Evolutionary conservation across 768 basidiomycete genomes (phyloP), one percentile per base, ranked within the genome.

Genomic region (Guyanaporus albipodus): DNA sequence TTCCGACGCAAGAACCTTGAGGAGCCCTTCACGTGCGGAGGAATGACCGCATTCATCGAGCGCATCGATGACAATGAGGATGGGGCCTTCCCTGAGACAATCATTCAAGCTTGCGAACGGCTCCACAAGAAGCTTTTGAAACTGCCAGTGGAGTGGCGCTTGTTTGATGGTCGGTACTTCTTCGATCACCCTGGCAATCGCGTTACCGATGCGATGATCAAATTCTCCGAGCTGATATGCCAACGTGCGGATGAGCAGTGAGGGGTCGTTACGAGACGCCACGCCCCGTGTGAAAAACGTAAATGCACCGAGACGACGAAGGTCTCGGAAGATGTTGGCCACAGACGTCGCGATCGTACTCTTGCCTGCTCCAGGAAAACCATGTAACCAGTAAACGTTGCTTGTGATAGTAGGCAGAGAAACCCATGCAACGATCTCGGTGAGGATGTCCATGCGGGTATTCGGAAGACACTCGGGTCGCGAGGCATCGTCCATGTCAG

Each of bases 311-410:
- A 70, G 70, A 26, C 62, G 64, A 11, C 60, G 60, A 6, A 62
- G 47, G 1, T 66, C 54, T n/a, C 61, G 53, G 22, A 64, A 66
- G 22, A 68, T 37, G 42, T 65, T 61, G 28, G 69, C 69, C 11
- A 69, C 45, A 0, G 70, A 70, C 0, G 63, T 71, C 5, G 69
- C 44, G 18, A 70, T 53, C 2, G 69, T 61, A 29, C 69, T 71
- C 55, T 70, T 70, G 10, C 69, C 70, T 6, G 67, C 47, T 15
- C 68, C 68, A 0, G 69, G 67, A 28, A 67, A 60, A 8, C 69
- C 68, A 26, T 64, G 55, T 23, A 70, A 42, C 68, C 69, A 70
- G 28, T 60, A 67, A 8, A 70, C 43, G 17, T 53, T 67, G 4
- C 47, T 24, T 18, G 48, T 48, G 32, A 18, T 14, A 4, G 42